phyloP scores from a whole-genome alignment of 306 rosid genomes.

The Vicia sativa region DNA sequence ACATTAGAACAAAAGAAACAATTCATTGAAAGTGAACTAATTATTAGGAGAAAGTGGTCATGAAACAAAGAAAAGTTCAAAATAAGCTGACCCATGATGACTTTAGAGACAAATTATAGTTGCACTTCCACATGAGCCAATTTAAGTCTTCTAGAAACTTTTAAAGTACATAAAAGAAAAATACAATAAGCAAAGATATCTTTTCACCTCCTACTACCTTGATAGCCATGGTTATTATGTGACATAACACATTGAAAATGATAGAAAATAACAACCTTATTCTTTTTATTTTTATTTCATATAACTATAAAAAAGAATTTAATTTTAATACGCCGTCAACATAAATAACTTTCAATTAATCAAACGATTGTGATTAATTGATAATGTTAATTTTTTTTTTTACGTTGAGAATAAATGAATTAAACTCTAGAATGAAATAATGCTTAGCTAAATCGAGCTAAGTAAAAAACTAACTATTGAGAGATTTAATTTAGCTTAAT shows the following conservation, averaged over 20 bases:
- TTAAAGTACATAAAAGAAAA: constrained; percentile 31
- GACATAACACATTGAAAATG: constrained; percentile 47
- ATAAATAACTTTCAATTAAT: neutral
- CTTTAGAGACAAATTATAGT: constrained; percentile 41
- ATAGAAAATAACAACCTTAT: constrained; percentile 12
- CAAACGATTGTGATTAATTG: neutral
- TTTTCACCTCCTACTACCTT: constrained; percentile 56
- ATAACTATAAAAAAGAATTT: neutral
- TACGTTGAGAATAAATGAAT: neutral
- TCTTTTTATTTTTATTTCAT: neutral
- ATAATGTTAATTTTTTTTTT: neutral
- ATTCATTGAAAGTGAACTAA: neutral
- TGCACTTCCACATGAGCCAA: constrained; percentile 35
- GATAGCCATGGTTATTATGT: constrained; percentile 24
- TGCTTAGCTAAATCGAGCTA: neutral
- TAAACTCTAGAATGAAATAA: neutral
- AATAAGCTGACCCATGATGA: constrained; percentile 57
- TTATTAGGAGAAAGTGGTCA: constrained; percentile 15
- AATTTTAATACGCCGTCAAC: neutral
- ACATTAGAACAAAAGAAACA: constrained; percentile 13
- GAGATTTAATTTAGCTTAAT: constrained; percentile 78
- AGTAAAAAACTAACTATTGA: constrained; percentile 47
- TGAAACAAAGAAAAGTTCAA: constrained; percentile 9
- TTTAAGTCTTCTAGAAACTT: constrained; percentile 66
- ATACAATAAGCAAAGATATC: constrained; percentile 36